Evolutionary conservation across 2,329 filamentous ascomycete genomes (phyloP).

Genomic region (Monosporascus sp.): DNA sequence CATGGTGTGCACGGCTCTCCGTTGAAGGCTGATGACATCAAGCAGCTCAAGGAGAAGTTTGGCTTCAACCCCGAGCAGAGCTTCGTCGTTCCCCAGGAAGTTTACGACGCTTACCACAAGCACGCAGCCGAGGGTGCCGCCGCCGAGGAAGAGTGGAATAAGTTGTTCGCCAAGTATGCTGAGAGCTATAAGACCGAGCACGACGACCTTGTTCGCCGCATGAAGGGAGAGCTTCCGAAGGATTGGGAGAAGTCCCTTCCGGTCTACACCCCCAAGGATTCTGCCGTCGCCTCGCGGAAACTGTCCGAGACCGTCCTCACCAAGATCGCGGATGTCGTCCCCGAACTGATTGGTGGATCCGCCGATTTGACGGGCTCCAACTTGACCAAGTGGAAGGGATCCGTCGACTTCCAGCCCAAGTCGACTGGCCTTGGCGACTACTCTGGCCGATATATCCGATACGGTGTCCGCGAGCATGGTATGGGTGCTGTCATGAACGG

Average conservation of each 20-base stretch:
- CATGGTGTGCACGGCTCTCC: constrained; percentile 94
- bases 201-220: constrained; percentile 75
- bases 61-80: constrained; percentile 92
- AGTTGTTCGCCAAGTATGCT: constrained; percentile 82
- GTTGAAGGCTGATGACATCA: constrained; percentile 89
- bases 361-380: constrained; percentile 98
- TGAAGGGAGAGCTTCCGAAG: constrained; percentile 78
- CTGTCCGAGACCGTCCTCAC: constrained; percentile 89
- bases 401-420: constrained; percentile 94
- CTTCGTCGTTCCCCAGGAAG: constrained; percentile 90
- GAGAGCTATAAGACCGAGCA: constrained; percentile 72
- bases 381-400: constrained; percentile 96
- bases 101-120: constrained; percentile 88
- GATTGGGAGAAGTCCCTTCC: constrained; percentile 95
- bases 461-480: constrained; percentile 86
- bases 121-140: constrained; percentile 81
- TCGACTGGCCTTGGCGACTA: constrained; percentile 81
- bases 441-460: constrained; percentile 85
- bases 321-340: constrained; percentile 77
- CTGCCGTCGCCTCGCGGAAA: constrained; percentile 88
- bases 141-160: constrained; percentile 90
- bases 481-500: constrained; percentile 96
- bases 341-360: constrained; percentile 91
- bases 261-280: constrained; percentile 79
- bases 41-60: constrained; percentile 90